phyloP scores from a whole-genome alignment of 108 stramenopile genomes.

The Aurantiochytrium sp. region DNA sequence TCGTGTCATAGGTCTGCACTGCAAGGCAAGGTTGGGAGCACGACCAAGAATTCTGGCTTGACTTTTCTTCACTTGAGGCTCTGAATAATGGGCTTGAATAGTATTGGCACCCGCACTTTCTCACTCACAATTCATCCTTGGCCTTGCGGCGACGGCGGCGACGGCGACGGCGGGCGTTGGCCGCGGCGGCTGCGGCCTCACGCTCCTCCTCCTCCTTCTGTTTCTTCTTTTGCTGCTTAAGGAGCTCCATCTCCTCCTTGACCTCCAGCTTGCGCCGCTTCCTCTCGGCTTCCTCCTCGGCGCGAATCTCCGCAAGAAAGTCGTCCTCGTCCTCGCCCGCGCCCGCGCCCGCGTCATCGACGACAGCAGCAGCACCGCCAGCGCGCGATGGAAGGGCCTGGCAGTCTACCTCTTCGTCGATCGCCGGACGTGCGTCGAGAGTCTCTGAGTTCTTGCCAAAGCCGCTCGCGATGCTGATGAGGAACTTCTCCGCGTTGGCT shows the following conservation, averaged over 20 bases:
- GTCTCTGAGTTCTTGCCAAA: background rate
- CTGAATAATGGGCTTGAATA: too few relatives aligned
- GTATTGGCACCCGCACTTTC: too few relatives aligned
- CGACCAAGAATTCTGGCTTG: too few relatives aligned
- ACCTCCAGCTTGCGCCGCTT: background rate
- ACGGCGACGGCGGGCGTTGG: background rate
- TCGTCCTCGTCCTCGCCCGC: background rate
- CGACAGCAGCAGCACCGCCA: background rate
- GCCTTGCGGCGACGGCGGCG: background rate
- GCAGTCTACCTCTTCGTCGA: background rate
- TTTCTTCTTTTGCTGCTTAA: background rate
- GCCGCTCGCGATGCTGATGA: background rate
- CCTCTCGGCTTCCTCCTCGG: background rate
- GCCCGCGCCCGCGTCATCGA: background rate
- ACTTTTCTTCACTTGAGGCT: too few relatives aligned
- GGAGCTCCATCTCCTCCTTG: background rate
- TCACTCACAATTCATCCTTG: background rate
- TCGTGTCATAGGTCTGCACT: too few relatives aligned
- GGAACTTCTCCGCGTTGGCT: background rate
- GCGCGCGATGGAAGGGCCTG: background rate
- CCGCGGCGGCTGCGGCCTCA: background rate
- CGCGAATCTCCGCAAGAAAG: constrained; percentile 18
- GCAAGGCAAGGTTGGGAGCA: too few relatives aligned
- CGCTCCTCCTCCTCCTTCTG: background rate
- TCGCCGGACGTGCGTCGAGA: background rate